A percentile compares a stretch with the other conserved stretches of the same genome.
phyloP scores from a whole-genome alignment of 257 asterid genomes.

The Voacanga thouarsii region DNA sequence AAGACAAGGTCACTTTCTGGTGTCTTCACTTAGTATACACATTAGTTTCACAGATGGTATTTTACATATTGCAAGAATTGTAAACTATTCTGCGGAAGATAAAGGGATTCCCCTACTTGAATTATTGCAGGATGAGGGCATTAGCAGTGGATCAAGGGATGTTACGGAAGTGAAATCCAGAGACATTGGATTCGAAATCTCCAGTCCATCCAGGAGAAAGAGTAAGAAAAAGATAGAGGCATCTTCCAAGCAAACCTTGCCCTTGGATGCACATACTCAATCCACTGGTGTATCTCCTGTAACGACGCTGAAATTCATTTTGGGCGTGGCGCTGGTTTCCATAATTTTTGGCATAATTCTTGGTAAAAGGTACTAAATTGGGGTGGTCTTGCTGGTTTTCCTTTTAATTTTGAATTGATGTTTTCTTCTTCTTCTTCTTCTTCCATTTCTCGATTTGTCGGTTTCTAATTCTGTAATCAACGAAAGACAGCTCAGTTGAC shows the following conservation, averaged over 20 bases:
- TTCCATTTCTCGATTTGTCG: background rate
- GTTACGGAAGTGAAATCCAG: constrained; percentile 48
- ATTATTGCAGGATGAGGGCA: constrained; percentile 36
- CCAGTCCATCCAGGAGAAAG: constrained; percentile 58
- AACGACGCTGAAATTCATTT: constrained; percentile 41
- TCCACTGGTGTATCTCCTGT: constrained; percentile 38
- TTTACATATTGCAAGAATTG: background rate
- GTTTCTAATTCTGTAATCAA: background rate
- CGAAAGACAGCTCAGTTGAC: background rate
- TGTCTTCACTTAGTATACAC: background rate
- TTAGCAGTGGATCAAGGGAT: constrained; percentile 28
- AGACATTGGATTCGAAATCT: constrained; percentile 40
- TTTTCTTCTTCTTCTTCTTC: background rate
- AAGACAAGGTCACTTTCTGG: constrained; percentile 52
- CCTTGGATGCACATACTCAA: constrained; percentile 39
- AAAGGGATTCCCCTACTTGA: background rate
- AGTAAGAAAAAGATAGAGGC: constrained; percentile 64
- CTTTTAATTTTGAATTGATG: constrained; percentile 7
- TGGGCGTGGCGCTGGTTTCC: constrained; percentile 83
- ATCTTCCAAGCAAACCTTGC: constrained; percentile 34
- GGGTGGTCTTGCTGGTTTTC: background rate
- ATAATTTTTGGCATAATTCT: constrained; percentile 61
- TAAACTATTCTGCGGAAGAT: background rate
- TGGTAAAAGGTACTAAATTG: constrained; percentile 58
- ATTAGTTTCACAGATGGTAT: background rate